Evolutionary conservation across 2,329 filamentous ascomycete genomes (phyloP).

Genomic region (Talaromyces marneffei): DNA sequence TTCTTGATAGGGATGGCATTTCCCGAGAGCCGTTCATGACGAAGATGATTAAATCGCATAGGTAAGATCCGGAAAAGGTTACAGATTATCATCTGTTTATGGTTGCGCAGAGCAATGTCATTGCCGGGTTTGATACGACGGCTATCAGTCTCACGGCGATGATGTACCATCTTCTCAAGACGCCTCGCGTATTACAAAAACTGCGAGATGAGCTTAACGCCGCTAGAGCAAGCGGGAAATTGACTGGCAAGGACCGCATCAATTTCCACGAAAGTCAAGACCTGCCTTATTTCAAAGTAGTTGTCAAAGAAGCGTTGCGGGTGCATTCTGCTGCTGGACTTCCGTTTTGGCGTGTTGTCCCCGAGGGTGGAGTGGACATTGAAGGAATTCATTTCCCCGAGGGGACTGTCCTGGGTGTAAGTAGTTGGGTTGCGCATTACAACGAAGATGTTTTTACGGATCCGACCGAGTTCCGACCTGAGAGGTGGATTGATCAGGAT

Average conservation of each 20-base stretch:
- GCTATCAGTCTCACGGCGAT: constrained; percentile 26
- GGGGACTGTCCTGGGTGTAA: constrained; percentile 38
- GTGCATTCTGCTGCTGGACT: constrained; percentile 15
- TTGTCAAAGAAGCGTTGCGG: constrained; percentile 17
- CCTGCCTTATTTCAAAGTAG: constrained; percentile 14
- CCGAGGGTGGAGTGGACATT: constrained; percentile 10
- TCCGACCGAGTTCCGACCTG: constrained; percentile 24
- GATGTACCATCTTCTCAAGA: constrained; percentile 24
- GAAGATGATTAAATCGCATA: constrained; percentile 38
- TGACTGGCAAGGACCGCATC: neutral
- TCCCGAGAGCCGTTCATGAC: constrained; percentile 37
- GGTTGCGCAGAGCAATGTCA: constrained; percentile 32
- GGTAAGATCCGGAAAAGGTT: constrained; percentile 40
- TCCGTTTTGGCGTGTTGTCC: constrained; percentile 16
- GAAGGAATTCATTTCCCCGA: constrained; percentile 22
- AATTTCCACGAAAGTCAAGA: constrained; percentile 16
- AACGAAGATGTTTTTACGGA: constrained; percentile 21
- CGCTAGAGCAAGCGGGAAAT: constrained; percentile 11
- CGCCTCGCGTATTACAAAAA: constrained; percentile 16
- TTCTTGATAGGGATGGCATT: constrained; percentile 14
- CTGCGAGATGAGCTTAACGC: constrained; percentile 24
- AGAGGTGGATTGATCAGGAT: constrained; percentile 23
- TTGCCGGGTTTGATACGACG: constrained; percentile 27
- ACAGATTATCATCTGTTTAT: constrained; percentile 37
- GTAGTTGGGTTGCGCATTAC: constrained; percentile 14